Evolutionary conservation across 306 rosid species (phyloP).

Genomic region (Hippophae gyantsensis): DNA sequence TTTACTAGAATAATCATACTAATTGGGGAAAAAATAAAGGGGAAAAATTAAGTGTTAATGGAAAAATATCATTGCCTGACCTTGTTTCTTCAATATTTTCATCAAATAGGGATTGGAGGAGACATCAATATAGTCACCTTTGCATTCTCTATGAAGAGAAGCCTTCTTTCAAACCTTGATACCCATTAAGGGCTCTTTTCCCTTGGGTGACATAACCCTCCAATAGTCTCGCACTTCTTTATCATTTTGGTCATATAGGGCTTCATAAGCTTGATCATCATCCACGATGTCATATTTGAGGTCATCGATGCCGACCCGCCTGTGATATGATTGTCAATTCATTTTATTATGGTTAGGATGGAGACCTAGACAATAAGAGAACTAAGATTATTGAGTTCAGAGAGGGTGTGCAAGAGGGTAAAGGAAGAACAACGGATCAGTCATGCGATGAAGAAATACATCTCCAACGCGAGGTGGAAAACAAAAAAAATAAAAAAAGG

Average conservation of each 20-base stretch:
- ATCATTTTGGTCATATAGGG: constrained; percentile 13
- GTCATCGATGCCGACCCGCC: constrained; percentile 50
- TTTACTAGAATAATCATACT: too few species aligned
- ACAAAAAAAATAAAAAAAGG: too few species aligned
- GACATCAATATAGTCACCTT: constrained; percentile 64
- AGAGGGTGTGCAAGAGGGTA: too few species aligned
- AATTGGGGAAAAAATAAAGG: too few species aligned
- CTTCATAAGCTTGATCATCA: constrained; percentile 28
- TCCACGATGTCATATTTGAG: too few species aligned
- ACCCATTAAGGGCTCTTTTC: constrained; percentile 82
- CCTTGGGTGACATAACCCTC: constrained; percentile 42
- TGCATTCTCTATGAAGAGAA: constrained; percentile 49
- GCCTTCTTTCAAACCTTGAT: constrained; percentile 60
- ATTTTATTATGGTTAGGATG: constrained; percentile 16
- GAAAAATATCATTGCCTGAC: too few species aligned
- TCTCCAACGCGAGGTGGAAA: too few species aligned
- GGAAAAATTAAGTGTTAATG: too few species aligned
- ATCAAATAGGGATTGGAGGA: constrained; percentile 44
- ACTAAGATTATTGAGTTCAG: too few species aligned
- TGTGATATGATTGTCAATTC: constrained; percentile 31
- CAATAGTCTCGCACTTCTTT: constrained; percentile 26
- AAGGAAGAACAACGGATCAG: too few species aligned
- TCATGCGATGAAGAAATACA: too few species aligned
- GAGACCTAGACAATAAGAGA: too few species aligned
- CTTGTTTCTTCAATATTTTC: constrained; percentile 41